Conservation (phyloP, 352 stramenopile species). For the Globisporangium polare region DNA sequence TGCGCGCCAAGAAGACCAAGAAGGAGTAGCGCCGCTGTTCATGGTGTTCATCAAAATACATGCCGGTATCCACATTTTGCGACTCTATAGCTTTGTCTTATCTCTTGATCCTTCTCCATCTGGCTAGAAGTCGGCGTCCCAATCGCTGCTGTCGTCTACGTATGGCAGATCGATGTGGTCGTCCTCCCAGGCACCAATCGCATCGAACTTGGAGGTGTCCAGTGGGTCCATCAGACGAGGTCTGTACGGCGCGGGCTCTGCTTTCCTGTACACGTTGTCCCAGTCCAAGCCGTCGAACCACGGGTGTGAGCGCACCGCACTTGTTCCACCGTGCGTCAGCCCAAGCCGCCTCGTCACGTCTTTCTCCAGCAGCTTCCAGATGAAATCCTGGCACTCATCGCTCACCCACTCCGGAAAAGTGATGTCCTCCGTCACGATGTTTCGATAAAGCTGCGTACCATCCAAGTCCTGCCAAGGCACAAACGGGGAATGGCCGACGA, state of each 20-base stretch:
- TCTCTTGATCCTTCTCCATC: background rate
- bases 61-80: too few species aligned
- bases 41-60: background rate
- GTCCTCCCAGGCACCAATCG: slow-evolving; percentile 38
- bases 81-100: slow-evolving; percentile 2
- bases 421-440: slow-evolving; percentile 94
- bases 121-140: slow-evolving; percentile 82
- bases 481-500: slow-evolving; percentile 72
- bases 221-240: slow-evolving; percentile 85
- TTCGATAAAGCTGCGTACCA: slow-evolving; percentile 95
- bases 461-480: slow-evolving; percentile 58
- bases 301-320: slow-evolving; percentile 86
- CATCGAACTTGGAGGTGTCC: slow-evolving; percentile 91
- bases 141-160: slow-evolving; percentile 54
- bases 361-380: slow-evolving; percentile 86
- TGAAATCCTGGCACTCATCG: slow-evolving; percentile 66
- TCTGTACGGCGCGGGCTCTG: slow-evolving; percentile 87
- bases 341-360: slow-evolving; percentile 86
- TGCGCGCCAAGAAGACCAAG: slow-evolving; percentile 77
- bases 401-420: slow-evolving; percentile 86
- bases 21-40: background rate
- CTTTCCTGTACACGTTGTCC: slow-evolving; percentile 87
- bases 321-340: slow-evolving; percentile 82
- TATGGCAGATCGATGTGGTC: slow-evolving; percentile 35
- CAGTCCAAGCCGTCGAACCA: slow-evolving; percentile 91